A percentile compares a stretch with the other conserved stretches of the same genome.
phyloP scores from a whole-genome alignment of 1,139 yeast genomes.

The Geotrichum histeridarum region DNA sequence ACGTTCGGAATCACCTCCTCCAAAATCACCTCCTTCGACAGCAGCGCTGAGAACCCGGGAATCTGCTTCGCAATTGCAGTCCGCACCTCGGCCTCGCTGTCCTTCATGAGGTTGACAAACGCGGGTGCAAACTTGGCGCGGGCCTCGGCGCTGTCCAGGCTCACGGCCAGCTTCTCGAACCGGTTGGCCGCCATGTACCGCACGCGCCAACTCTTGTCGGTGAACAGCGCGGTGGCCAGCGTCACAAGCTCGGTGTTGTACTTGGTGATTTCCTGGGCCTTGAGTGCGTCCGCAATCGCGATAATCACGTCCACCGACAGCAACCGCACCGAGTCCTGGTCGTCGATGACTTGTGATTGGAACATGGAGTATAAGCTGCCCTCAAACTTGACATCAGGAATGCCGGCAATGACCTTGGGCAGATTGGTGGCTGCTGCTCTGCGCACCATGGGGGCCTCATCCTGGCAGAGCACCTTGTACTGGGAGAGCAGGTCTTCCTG shows the following conservation, averaged over 20 bases:
- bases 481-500: conserved; percentile 52
- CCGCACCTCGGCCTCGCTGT: conserved; percentile 93
- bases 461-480: conserved; percentile 68
- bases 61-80: conserved; percentile 89
- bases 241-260: conserved; percentile 33
- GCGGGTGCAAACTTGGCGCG: conserved; percentile 60
- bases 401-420: conserved; percentile 62
- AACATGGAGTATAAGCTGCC: conserved; percentile 65
- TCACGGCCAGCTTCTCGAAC: conserved; percentile 66
- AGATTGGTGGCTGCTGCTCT: conserved; percentile 89
- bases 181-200: conserved; percentile 95
- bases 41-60: conserved; percentile 59
- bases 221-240: conserved; percentile 58
- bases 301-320: conserved; percentile 83
- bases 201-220: conserved; percentile 96
- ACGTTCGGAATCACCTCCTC: conserved; percentile 77
- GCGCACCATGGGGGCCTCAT: conserved; percentile 97
- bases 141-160: conserved; percentile 52
- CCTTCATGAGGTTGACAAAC: conserved; percentile 74
- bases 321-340: conserved; percentile 91
- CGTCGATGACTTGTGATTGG: conserved; percentile 70
- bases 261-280: conserved; percentile 28
- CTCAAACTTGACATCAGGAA: conserved; percentile 40
- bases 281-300: conserved; percentile 39
- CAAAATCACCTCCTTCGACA: conserved; percentile 48